Percentiles rank a stretch among this genome's conserved stretches.
These are phyloP conservation scores for Phytopythium sindhum DNA, from an alignment of 352 stramenopile species.

Conservation along the genomic window DNA sequence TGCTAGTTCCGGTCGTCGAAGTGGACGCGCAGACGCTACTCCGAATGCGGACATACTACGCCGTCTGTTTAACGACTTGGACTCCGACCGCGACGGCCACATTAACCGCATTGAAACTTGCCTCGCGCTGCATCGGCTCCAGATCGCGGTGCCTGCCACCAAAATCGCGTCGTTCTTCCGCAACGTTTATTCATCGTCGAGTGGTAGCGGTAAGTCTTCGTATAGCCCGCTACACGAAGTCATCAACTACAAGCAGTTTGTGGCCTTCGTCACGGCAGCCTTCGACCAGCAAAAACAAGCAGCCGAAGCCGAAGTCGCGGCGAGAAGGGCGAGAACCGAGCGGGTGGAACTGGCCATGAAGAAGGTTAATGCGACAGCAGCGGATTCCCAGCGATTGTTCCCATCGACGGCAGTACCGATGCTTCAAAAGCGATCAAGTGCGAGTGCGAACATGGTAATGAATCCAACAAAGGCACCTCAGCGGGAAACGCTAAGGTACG, in stretches of 20 bases:
- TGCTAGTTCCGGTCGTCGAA: slow-evolving; percentile 3
- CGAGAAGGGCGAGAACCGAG: background rate
- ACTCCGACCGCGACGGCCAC: slow-evolving; percentile 59
- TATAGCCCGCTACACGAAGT: slow-evolving; percentile 44
- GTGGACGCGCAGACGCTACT: slow-evolving; percentile 5
- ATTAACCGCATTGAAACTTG: slow-evolving; percentile 73
- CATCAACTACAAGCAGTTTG: slow-evolving; percentile 79
- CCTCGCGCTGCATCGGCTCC: slow-evolving; percentile 68
- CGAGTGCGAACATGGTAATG: background rate
- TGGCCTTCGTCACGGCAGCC: slow-evolving; percentile 62
- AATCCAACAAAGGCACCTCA: background rate
- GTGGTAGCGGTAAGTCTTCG: slow-evolving; percentile 5
- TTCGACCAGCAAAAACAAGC: slow-evolving; percentile 32
- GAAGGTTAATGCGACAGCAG: background rate
- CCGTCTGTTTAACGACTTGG: slow-evolving; percentile 76
- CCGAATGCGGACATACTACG: slow-evolving; percentile 60
- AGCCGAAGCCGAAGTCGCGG: background rate
- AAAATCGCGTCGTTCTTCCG: slow-evolving; percentile 72
- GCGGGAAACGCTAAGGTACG: background rate
- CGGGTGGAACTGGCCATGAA: background rate
- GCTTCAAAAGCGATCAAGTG: slow-evolving; percentile 1
- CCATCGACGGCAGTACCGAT: slow-evolving; percentile 1
- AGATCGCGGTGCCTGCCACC: slow-evolving; percentile 50
- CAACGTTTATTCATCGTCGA: slow-evolving; percentile 24
- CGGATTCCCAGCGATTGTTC: background rate